A percentile compares a stretch with the other conserved stretches of the same genome.
Evolutionary conservation across 1,284 basidiomycete genomes (phyloP).

Genomic region (Cystobasidium sp.): DNA sequence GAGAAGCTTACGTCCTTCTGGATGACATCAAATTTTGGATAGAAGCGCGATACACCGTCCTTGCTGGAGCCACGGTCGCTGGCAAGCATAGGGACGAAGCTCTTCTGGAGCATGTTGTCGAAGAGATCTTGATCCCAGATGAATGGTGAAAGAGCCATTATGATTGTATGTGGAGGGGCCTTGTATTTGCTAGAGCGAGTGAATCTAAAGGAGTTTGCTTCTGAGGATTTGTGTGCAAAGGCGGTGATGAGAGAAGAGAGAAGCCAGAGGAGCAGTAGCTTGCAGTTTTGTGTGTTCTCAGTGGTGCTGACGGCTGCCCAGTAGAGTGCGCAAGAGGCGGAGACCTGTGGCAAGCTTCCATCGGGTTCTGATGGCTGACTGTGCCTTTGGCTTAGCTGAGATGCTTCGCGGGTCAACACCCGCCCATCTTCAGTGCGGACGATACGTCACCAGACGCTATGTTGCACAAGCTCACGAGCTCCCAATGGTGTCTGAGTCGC

Average conservation of each 20-base stretch:
- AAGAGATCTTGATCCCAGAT: conserved; percentile 11
- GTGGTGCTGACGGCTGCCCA: conserved; percentile 6
- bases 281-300: background rate
- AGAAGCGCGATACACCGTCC: conserved; percentile 4
- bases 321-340: background rate
- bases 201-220: no score
- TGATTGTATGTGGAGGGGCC: background rate
- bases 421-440: no score
- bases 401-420: no score
- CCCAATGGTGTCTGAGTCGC: no score
- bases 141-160: conserved; percentile 14
- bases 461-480: no score
- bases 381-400: background rate
- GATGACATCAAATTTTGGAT: conserved; percentile 32
- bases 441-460: no score
- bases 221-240: background rate
- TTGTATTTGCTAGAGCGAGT: no score
- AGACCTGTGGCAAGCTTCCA: conserved; percentile 2
- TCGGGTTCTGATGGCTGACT: background rate
- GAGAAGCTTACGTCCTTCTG: conserved; percentile 23
- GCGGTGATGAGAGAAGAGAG: background rate
- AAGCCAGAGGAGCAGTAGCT: background rate
- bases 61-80: background rate
- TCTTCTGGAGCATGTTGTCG: conserved; percentile 11
- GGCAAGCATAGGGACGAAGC: conserved; percentile 3